Conservation (phyloP, 768 basidiomycete genomes). For the Gloeopeniophorella convolvens region DNA sequence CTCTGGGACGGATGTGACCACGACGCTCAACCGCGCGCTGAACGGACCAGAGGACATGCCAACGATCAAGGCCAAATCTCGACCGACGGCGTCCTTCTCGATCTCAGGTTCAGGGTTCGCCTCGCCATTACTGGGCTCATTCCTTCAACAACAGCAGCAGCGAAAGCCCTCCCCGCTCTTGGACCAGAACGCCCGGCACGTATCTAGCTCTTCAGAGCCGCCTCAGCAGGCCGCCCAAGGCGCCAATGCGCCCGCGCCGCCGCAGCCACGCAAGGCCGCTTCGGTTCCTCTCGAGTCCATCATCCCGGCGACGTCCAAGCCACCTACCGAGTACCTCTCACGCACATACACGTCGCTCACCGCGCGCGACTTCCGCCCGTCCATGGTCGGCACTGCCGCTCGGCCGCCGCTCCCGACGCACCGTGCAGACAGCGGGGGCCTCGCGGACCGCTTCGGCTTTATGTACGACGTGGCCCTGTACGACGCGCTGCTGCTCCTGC, state of each 20-base stretch:
- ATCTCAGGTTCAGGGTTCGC: conserved; percentile 34
- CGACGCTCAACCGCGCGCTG: conserved; percentile 26
- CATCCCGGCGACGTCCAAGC: conserved; percentile 71
- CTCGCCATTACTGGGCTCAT: conserved; percentile 55
- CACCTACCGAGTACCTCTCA: conserved; percentile 79
- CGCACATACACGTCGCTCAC: conserved; percentile 68
- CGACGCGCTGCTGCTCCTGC: conserved; percentile 68
- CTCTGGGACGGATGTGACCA: conserved; percentile 38
- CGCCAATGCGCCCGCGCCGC: conserved; percentile 21
- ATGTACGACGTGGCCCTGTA: conserved; percentile 82
- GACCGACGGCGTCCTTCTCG: conserved; percentile 41
- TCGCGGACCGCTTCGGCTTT: conserved; percentile 88
- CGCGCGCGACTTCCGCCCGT: conserved; percentile 67
- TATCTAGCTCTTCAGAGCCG: conserved; percentile 3
- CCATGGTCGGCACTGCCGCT: conserved; percentile 53
- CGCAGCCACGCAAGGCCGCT: conserved; percentile 27
- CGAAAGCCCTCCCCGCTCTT: conserved; percentile 33
- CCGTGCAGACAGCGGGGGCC: conserved; percentile 46
- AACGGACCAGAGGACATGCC: conserved; percentile 11
- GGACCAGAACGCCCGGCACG: conserved; percentile 21
- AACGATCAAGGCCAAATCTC: conserved; percentile 10
- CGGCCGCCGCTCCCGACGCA: conserved; percentile 49
- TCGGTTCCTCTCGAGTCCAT: conserved; percentile 75
- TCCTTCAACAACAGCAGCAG: conserved; percentile 45
- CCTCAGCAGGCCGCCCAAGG: conserved; percentile 11